Percentiles rank a stretch among this genome's conserved stretches.
These are phyloP conservation scores for Amylostereum areolatum DNA, from an alignment of 1,284 basidiomycete genomes.

Conservation along the genomic window DNA sequence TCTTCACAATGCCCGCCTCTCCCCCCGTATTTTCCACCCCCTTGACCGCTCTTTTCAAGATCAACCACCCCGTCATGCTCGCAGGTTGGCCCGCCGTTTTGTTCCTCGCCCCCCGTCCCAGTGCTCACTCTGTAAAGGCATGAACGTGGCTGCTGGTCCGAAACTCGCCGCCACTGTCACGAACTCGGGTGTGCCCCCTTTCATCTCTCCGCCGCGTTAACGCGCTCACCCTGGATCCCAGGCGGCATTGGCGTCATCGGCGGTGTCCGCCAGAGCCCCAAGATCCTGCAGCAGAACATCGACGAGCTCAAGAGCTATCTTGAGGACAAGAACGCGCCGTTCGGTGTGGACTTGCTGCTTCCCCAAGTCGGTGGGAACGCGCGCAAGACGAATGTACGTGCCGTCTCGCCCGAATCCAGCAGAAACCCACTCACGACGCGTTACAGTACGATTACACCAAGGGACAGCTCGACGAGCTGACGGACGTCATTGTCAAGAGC, in stretches of 20 bases:
- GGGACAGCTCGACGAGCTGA: slow-evolving; percentile 72
- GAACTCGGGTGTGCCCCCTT: too few relatives aligned
- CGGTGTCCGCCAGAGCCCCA: slow-evolving; percentile 77
- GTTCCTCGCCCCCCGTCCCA: background rate
- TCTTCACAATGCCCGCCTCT: slow-evolving; percentile 46
- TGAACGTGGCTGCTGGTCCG: slow-evolving; percentile 86
- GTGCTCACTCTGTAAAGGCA: slow-evolving; percentile 35
- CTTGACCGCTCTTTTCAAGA: slow-evolving; percentile 78
- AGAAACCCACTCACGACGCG: background rate
- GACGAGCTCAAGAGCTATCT: slow-evolving; percentile 66
- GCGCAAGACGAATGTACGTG: slow-evolving; percentile 76
- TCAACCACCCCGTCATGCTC: slow-evolving; percentile 84
- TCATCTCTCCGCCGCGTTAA: too few relatives aligned
- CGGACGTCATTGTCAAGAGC: slow-evolving; percentile 86
- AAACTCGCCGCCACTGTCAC: slow-evolving; percentile 84
- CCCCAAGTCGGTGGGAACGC: slow-evolving; percentile 79
- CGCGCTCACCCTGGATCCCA: too few relatives aligned
- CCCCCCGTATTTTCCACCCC: slow-evolving; percentile 60
- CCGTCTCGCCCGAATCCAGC: too few relatives aligned
- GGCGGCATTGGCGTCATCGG: slow-evolving; percentile 86
- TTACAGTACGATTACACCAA: slow-evolving; percentile 73
- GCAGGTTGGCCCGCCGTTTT: slow-evolving; percentile 45
- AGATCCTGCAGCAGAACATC: slow-evolving; percentile 67
- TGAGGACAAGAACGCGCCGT: slow-evolving; percentile 67
- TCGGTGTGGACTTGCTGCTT: slow-evolving; percentile 82